Base-by-base conservation (phyloP, 495 filamentous ascomycete species). In the Neurospora tetraspora region DNA sequence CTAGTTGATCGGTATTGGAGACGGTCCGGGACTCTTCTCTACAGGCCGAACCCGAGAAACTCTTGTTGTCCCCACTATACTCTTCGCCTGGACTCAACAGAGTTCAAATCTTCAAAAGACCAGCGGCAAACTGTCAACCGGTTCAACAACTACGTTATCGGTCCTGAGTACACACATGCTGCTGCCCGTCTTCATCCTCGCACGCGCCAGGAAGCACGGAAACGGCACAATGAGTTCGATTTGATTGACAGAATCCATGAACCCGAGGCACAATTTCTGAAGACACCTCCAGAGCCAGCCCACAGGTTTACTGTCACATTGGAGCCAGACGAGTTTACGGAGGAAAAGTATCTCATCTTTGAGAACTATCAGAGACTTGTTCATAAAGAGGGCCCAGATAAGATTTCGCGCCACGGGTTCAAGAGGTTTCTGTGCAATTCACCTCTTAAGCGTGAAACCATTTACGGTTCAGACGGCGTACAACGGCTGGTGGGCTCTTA, bases 51-150 rank as follows among this genome's bases (percentile, higher is more conserved):
- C 81, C 88, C 91, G 76, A 86, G 83, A 65, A 83, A 89, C 71
- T 92, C 93, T 71, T 99, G 96, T 78, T 99, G 96, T 79, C 93
- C 94, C n/a, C 93, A 97, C 74, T 97, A 98, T 80, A 96, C 94
- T 2, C 90, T 98, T 74, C 90, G 96, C 70, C 86, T 98, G 68
- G 90, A 95, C 78, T 91, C 90, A 7, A 80, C 85, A 12, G 83
- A 84, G 43, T 96, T 92, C 81, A 88, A 89, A 76, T 82, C 95
- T 61, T 85, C 88, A 69, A 91, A 88, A 80, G 92, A 94, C 77
- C 96, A 98, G 76, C 87, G 96, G 45, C 92, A 96, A 78, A 89
- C 93, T 16, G 81, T 97, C 76, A 94, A 98, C 83, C 90, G 91
- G 74, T 98, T 97, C 91, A 97, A 94, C 80, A 91, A 86, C 76